These are phyloP conservation scores for Crassisporium funariophilum DNA, from an alignment of 768 basidiomycete genomes.

Conservation along the genomic window DNA sequence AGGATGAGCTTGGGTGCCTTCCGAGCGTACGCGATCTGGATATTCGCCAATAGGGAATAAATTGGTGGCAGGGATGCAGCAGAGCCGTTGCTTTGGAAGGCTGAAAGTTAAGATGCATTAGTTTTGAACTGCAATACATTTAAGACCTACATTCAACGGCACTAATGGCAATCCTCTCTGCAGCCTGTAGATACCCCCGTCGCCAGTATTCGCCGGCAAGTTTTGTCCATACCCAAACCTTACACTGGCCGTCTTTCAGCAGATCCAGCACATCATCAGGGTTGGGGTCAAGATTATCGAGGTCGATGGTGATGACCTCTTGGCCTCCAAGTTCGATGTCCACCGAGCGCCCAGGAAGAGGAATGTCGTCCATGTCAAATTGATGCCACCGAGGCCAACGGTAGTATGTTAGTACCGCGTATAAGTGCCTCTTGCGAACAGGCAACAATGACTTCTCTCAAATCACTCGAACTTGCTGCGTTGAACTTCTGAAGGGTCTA, in stretches of 20 bases:
- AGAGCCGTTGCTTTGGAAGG: slow-evolving; percentile 51
- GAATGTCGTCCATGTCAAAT: slow-evolving; percentile 35
- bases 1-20: slow-evolving; percentile 83
- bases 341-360: slow-evolving; percentile 50
- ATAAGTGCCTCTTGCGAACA: too few relatives aligned
- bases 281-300: slow-evolving; percentile 82
- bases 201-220: slow-evolving; percentile 90
- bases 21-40: slow-evolving; percentile 78
- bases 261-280: slow-evolving; percentile 76
- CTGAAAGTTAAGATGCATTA: slow-evolving; percentile 33
- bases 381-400: too few relatives aligned
- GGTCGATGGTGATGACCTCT: slow-evolving; percentile 88
- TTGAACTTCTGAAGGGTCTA: too few relatives aligned
- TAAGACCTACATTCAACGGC: slow-evolving; percentile 66
- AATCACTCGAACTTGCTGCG: too few relatives aligned
- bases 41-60: slow-evolving; percentile 82
- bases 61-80: slow-evolving; percentile 65
- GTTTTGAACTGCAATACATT: slow-evolving; percentile 19
- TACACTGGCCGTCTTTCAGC: slow-evolving; percentile 70
- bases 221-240: slow-evolving; percentile 76
- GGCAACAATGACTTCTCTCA: too few relatives aligned
- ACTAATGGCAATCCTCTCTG: slow-evolving; percentile 71
- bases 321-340: slow-evolving; percentile 81
- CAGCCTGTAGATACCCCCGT: slow-evolving; percentile 70
- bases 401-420: too few relatives aligned